phyloP scores from a whole-genome alignment of 495 filamentous ascomycete species.

The Neurospora terricola region DNA sequence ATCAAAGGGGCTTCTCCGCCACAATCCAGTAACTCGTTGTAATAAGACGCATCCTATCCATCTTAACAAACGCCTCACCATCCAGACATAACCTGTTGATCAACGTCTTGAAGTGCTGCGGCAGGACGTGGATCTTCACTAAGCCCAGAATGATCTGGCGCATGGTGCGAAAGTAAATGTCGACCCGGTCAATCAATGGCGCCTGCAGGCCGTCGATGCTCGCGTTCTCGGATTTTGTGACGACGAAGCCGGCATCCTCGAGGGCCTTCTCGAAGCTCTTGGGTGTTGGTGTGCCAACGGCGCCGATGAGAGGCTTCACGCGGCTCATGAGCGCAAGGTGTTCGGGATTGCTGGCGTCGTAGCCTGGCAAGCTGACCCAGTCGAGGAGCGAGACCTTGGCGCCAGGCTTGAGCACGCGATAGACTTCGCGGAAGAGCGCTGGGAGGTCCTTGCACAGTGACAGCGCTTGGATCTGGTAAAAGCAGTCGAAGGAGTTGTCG shows the following conservation, averaged over 20 bases:
- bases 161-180: constrained; percentile 49
- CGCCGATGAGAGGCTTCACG: constrained; percentile 54
- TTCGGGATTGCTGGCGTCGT: constrained; percentile 42
- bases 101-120: constrained; percentile 51
- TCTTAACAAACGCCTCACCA: constrained; percentile 52
- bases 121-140: constrained; percentile 42
- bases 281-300: constrained; percentile 52
- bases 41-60: constrained; percentile 50
- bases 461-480: constrained; percentile 57
- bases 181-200: constrained; percentile 50
- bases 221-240: constrained; percentile 46
- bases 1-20: constrained; percentile 41
- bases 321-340: constrained; percentile 49
- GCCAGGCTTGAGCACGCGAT: constrained; percentile 48
- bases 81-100: constrained; percentile 53
- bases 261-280: constrained; percentile 42
- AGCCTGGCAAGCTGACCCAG: constrained; percentile 49
- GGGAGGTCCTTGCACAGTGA: constrained; percentile 48
- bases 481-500: constrained; percentile 47
- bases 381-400: constrained; percentile 47
- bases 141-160: constrained; percentile 43
- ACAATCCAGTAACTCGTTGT: constrained; percentile 54
- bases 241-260: constrained; percentile 38
- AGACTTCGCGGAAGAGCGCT: constrained; percentile 43
- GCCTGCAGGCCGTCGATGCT: constrained; percentile 49